Percentiles rank a stretch among this genome's conserved stretches.
These are phyloP conservation scores for Ilex paraguariensis DNA, from an alignment of 305 asterid genomes.

Conservation along the genomic window DNA sequence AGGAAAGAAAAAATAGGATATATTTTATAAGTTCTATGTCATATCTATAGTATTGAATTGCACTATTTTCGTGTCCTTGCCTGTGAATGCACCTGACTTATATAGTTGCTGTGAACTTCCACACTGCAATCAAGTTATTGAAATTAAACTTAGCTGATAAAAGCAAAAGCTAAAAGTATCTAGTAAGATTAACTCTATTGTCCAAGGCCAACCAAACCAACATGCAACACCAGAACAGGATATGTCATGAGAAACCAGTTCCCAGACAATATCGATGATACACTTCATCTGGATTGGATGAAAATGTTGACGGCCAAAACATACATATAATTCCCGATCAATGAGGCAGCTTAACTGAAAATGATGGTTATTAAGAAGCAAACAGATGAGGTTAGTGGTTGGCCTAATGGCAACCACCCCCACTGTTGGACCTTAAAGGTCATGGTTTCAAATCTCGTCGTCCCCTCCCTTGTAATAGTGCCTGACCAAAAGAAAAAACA, in stretches of 20 bases:
- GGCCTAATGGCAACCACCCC: too few relatives aligned
- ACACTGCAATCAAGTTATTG: constrained; percentile 45
- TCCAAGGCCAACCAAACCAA: too few relatives aligned
- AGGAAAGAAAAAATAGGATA: neutral
- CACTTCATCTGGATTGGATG: neutral
- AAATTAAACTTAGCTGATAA: neutral
- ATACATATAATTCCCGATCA: too few relatives aligned
- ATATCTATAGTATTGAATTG: neutral
- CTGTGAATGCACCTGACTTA: constrained; percentile 87
- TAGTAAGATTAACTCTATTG: neutral
- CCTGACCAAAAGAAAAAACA: too few relatives aligned
- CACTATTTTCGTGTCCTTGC: constrained; percentile 29
- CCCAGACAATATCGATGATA: too few relatives aligned
- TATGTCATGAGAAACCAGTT: neutral
- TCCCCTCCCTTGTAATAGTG: too few relatives aligned
- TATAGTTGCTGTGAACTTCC: constrained; percentile 89
- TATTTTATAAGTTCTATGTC: neutral
- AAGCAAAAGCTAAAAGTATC: too few relatives aligned
- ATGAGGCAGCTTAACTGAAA: too few relatives aligned
- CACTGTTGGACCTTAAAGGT: too few relatives aligned
- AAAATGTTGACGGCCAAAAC: neutral
- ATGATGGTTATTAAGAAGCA: too few relatives aligned
- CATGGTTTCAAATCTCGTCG: too few relatives aligned
- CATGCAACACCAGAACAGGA: neutral
- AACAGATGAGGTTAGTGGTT: too few relatives aligned